Conservation (phyloP, 2,329 filamentous ascomycete species). For the Fusarium falciforme region DNA sequence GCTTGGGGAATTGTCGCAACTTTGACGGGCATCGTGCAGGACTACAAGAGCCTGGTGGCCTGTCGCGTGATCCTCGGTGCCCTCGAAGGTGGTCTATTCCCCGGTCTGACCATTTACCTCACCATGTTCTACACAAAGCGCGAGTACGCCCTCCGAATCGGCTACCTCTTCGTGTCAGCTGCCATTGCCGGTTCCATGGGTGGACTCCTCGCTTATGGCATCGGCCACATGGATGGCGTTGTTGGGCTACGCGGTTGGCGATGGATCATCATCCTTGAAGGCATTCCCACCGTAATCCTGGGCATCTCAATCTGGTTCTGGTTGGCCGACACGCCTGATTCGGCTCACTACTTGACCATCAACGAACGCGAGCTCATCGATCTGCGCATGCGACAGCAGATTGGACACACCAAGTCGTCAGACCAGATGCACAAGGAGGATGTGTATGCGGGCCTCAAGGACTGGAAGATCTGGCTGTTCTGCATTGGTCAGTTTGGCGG, state of each 20-base stretch:
- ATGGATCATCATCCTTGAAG: slow-evolving; percentile 70
- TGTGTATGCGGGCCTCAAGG: slow-evolving; percentile 66
- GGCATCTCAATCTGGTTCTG: slow-evolving; percentile 44
- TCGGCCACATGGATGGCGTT: slow-evolving; percentile 49
- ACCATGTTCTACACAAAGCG: slow-evolving; percentile 44
- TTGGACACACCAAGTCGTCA: slow-evolving; percentile 45
- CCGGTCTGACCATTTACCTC: slow-evolving; percentile 48
- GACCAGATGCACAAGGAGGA: slow-evolving; percentile 60
- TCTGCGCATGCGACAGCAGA: slow-evolving; percentile 43
- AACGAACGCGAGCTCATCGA: slow-evolving; percentile 58
- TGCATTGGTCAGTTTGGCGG: slow-evolving; percentile 69
- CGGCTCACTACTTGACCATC: slow-evolving; percentile 66
- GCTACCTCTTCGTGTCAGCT: slow-evolving; percentile 42
- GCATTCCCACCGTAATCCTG: slow-evolving; percentile 50
- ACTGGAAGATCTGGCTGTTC: slow-evolving; percentile 72
- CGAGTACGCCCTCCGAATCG: slow-evolving; percentile 41
- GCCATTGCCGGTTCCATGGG: slow-evolving; percentile 42
- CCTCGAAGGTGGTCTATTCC: slow-evolving; percentile 60
- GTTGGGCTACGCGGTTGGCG: slow-evolving; percentile 51
- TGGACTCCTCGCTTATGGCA: slow-evolving; percentile 45
- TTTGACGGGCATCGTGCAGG: slow-evolving; percentile 58
- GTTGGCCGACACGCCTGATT: slow-evolving; percentile 52
- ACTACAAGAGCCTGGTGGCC: slow-evolving; percentile 47
- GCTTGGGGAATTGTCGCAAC: slow-evolving; percentile 60
- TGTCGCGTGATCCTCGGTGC: slow-evolving; percentile 58